phyloP scores from a whole-genome alignment of 2,329 filamentous ascomycete genomes.

The Shiraia sp. region DNA sequence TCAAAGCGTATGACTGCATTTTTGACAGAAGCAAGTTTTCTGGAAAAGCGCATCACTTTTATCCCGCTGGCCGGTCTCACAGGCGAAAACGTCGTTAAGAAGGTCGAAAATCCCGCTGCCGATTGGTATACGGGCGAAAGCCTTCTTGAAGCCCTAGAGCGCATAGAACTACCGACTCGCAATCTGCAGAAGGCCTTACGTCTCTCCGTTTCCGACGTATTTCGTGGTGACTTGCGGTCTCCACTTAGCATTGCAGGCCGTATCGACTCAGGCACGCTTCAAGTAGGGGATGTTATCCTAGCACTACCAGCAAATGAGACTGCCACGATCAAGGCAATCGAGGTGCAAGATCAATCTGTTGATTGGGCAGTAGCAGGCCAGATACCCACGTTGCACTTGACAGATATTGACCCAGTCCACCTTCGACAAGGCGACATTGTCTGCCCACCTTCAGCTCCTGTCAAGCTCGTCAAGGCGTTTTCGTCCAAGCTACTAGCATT shows the following conservation, averaged over 20 bases:
- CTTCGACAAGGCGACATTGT: constrained; percentile 80
- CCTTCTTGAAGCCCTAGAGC: constrained; percentile 81
- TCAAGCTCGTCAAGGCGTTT: constrained; percentile 73
- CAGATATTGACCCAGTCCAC: constrained; percentile 82
- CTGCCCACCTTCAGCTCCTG: constrained; percentile 70
- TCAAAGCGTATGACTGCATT: constrained; percentile 81
- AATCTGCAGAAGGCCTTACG: constrained; percentile 79
- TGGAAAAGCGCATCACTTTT: constrained; percentile 78
- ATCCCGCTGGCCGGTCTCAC: constrained; percentile 87
- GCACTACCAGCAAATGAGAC: constrained; percentile 81
- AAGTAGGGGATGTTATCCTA: constrained; percentile 78
- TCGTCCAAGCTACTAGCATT: constrained; percentile 86
- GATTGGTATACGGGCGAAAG: constrained; percentile 83
- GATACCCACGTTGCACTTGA: constrained; percentile 80
- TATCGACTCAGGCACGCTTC: constrained; percentile 80
- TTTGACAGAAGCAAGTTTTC: constrained; percentile 79
- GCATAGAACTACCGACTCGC: constrained; percentile 72
- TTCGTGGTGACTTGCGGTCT: constrained; percentile 76
- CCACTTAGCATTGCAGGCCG: constrained; percentile 85
- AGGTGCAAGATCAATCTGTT: constrained; percentile 70
- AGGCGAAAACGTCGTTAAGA: constrained; percentile 79
- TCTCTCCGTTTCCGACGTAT: constrained; percentile 86
- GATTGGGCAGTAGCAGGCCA: constrained; percentile 95
- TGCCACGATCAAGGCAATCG: constrained; percentile 79
- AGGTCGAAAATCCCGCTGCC: constrained; percentile 55